phyloP scores from a whole-genome alignment of 1,284 basidiomycete genomes.

The Clitocybe nebularis region DNA sequence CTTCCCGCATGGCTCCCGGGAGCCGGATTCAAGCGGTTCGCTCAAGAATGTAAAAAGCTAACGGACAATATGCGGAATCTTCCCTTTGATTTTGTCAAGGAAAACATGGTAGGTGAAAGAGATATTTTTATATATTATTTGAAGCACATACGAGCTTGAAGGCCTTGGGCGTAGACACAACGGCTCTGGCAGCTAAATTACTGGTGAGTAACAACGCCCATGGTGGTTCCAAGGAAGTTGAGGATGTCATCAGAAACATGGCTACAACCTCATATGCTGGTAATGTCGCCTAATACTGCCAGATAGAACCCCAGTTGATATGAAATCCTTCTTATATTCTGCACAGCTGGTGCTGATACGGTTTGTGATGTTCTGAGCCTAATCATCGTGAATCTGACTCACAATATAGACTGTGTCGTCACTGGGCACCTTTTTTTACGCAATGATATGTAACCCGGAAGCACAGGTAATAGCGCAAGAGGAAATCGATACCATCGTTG shows the following conservation, averaged over 20 bases:
- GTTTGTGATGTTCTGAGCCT: conserved; percentile 9
- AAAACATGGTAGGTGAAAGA: conserved; percentile 13
- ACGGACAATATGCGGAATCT: conserved; percentile 14
- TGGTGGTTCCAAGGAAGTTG: too few species aligned
- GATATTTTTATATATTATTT: too few species aligned
- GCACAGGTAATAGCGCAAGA: conserved; percentile 19
- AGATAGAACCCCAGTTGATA: too few species aligned
- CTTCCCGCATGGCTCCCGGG: conserved; percentile 24
- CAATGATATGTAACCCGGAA: conserved; percentile 16
- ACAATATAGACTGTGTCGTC: conserved; percentile 12
- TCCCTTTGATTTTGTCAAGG: conserved; percentile 12
- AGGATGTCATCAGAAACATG: too few species aligned
- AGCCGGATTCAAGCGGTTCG: conserved; percentile 32
- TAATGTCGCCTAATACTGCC: too few species aligned
- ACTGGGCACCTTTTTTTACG: conserved; percentile 18
- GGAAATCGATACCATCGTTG: conserved; percentile 21
- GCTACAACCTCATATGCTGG: too few species aligned
- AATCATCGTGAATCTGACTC: neutral
- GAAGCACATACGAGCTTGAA: too few species aligned
- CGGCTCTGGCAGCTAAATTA: too few species aligned
- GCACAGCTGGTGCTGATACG: conserved; percentile 18
- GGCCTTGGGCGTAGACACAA: too few species aligned
- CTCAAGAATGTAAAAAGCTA: conserved; percentile 4
- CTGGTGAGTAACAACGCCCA: too few species aligned
- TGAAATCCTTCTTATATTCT: too few species aligned